Evolutionary conservation across 2,329 filamentous ascomycete genomes (phyloP).

Genomic region (Cercospora zeae-maydis): DNA sequence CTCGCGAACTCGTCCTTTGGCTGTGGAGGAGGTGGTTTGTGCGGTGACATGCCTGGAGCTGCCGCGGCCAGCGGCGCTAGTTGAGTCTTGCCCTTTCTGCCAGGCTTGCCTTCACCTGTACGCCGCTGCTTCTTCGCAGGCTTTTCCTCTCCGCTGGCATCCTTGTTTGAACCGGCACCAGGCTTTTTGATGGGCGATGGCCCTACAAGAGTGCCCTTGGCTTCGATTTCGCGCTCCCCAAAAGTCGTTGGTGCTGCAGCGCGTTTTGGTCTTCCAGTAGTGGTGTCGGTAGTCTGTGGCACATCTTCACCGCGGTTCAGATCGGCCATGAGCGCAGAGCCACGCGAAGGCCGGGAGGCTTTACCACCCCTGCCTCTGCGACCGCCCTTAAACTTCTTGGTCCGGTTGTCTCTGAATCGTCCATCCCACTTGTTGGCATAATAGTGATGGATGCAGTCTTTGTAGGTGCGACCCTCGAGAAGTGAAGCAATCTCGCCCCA

Average conservation of each 20-base stretch:
- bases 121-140: constrained; percentile 33
- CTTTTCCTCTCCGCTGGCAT: constrained; percentile 36
- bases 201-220: constrained; percentile 56
- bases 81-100: constrained; percentile 41
- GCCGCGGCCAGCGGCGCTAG: constrained; percentile 38
- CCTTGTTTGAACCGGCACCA: constrained; percentile 27
- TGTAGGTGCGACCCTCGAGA: constrained; percentile 66
- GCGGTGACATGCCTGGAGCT: constrained; percentile 33
- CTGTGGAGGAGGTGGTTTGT: constrained; percentile 31
- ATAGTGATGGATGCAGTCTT: constrained; percentile 80
- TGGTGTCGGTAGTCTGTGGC: constrained; percentile 38
- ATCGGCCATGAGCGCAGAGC: constrained; percentile 60
- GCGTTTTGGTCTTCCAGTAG: constrained; percentile 49
- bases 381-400: constrained; percentile 44
- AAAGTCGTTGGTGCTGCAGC: constrained; percentile 68
- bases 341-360: constrained; percentile 44
- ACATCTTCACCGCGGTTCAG: constrained; percentile 48
- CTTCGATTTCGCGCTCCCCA: constrained; percentile 61
- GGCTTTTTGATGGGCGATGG: constrained; percentile 49
- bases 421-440: constrained; percentile 74
- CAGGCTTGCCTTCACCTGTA: constrained; percentile 34
- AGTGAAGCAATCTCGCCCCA: constrained; percentile 73
- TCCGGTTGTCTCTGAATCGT: constrained; percentile 73
- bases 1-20: constrained; percentile 32
- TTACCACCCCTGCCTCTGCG: constrained; percentile 47